Base-by-base conservation (phyloP, 1,139 yeast genomes). In the Suhomyces terraborum region DNA sequence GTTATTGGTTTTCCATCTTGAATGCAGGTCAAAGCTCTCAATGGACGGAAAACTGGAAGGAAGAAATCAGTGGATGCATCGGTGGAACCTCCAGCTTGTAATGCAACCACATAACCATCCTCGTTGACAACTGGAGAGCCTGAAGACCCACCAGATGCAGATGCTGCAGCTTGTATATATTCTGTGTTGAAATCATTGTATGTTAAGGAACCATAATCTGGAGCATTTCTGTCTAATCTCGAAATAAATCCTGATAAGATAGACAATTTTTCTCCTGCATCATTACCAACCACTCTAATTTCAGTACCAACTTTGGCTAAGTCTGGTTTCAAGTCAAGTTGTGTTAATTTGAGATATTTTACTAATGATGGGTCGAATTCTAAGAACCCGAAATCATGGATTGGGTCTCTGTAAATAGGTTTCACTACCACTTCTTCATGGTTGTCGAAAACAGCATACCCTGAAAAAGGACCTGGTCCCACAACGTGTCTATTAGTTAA, bases 121-220 rank as follows among this genome's bases (percentile, higher is more conserved):
- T 85, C 82, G 59, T 88, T 80, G 7, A 91, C 95, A 17, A 91
- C 98, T 0, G 98, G 97, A 2, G 96, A 88, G 4, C 98, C 98
- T 38, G 95, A 84, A 1, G 96, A 88, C 1, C 97, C 97, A 28
- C 97, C 97, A 8, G 95, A 84, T 0, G 97, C 96, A 51, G 91
- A 79, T 1, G 97, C 96, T 12, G 97, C 96, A 1, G 97, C 98
- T 64, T 91, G 97, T 46, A 89, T 88, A 64, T 91, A 91, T 62
- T 88, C 96, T 0, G 97, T 91, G 61, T 91, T 91, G 74, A 89
- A 91, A 67, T 91, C 98, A 58, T 87, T 88, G 61, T 89, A 91
- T n/a, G 94, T 82, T 54, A 86, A 69, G 14, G 81, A 82, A 32
- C 97, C 97, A 60, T 91, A 91, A 49, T 87, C 95, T 3, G 98